These are phyloP conservation scores for Pichia sp. DNA, from an alignment of 1,139 yeast genomes.

Conservation along the genomic window DNA sequence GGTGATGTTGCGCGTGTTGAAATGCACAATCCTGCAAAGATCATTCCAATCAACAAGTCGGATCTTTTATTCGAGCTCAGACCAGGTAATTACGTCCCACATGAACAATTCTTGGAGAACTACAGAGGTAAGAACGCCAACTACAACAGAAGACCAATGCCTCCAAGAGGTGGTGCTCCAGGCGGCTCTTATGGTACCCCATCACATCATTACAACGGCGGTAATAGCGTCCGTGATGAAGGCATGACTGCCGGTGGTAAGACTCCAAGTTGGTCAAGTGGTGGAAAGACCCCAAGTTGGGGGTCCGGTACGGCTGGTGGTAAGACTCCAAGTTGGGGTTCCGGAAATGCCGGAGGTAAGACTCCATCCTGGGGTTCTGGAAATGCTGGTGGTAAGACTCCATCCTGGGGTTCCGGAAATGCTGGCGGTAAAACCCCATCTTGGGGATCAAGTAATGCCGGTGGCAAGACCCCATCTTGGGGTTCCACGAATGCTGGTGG, in stretches of 20 bases:
- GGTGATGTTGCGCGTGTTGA: constrained; percentile 92
- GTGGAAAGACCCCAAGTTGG: constrained; percentile 38
- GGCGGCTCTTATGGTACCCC: constrained; percentile 28
- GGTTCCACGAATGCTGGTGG: constrained; percentile 39
- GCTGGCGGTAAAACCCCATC: constrained; percentile 34
- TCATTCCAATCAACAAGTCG: constrained; percentile 77
- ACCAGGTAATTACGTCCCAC: constrained; percentile 67
- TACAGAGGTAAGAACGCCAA: constrained; percentile 31
- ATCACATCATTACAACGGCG: constrained; percentile 24
- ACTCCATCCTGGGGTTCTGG: constrained; percentile 35
- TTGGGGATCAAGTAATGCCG: constrained; percentile 30
- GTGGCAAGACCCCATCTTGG: constrained; percentile 28
- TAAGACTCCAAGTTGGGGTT: constrained; percentile 29
- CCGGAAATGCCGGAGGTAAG: constrained; percentile 4
- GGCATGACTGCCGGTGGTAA: constrained; percentile 33
- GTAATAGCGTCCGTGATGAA: background rate
- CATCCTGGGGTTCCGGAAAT: constrained; percentile 34
- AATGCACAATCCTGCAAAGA: constrained; percentile 88
- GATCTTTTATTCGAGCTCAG: constrained; percentile 70
- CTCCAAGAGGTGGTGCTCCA: constrained; percentile 20
- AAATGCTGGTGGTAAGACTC: constrained; percentile 36
- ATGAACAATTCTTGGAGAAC: constrained; percentile 73
- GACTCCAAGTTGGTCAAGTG: constrained; percentile 13
- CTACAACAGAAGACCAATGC: background rate
- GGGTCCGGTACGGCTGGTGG: constrained; percentile 33